These are phyloP conservation scores for Gossypium davidsonii DNA, from an alignment of 441 rosid species.

Conservation along the genomic window DNA sequence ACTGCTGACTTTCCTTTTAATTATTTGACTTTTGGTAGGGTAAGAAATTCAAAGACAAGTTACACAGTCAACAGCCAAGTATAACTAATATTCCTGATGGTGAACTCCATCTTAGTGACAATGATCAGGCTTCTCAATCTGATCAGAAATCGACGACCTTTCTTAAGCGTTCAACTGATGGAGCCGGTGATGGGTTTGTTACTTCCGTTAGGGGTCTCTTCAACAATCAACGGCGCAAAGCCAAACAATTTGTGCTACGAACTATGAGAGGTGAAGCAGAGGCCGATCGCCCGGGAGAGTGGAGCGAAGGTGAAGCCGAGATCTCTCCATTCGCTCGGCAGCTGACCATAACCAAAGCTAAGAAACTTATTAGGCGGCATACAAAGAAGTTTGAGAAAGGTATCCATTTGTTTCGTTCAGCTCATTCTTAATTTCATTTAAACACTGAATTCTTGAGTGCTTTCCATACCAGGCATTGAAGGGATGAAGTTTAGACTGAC, in stretches of 20 bases:
- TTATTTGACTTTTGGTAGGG: constrained; percentile 52
- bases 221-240: constrained; percentile 87
- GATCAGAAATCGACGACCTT: constrained; percentile 64
- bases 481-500: constrained; percentile 8
- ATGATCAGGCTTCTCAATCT: constrained; percentile 59
- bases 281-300: constrained; percentile 72
- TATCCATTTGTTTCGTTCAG: constrained; percentile 20
- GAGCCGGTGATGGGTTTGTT: constrained; percentile 99
- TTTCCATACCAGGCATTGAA: background rate
- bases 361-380: constrained; percentile 78
- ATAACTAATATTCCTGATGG: constrained; percentile 47
- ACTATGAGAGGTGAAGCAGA: constrained; percentile 98
- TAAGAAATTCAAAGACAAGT: constrained; percentile 91
- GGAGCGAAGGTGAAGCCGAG: constrained; percentile 94
- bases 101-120: constrained; percentile 67
- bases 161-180: constrained; percentile 77
- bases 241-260: constrained; percentile 87
- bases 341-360: constrained; percentile 88
- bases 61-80: constrained; percentile 43
- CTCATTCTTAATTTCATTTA: background rate
- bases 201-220: constrained; percentile 91
- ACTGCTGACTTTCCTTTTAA: background rate
- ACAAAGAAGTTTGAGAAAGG: constrained; percentile 91
- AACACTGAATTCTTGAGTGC: background rate
- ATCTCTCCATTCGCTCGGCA: constrained; percentile 89